Evolutionary conservation across 1,139 yeast species (phyloP), one percentile per base, ranked within the genome.

Genomic region (Suhomyces kunorum): DNA sequence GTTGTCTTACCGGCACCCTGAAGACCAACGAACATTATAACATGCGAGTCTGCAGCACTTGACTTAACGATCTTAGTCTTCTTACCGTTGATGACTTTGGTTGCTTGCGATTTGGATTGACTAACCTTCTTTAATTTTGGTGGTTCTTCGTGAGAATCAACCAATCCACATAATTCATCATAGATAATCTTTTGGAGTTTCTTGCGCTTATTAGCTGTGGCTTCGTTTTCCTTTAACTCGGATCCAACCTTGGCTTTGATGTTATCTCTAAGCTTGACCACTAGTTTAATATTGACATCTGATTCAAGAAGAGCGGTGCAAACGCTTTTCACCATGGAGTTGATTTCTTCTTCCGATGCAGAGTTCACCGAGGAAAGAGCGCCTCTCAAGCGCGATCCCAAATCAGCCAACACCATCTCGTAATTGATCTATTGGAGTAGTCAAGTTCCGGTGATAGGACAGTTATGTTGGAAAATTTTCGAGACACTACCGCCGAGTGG

Each of bases 1-100:
- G 98, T 92, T 19, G 98, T 92, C 63, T 92, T 92, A 77, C 98
- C 98, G 8, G 98, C 95, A 70, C 98, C 98, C 62, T 94, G 98
- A 47, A 92, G 74, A 57, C 98, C 98, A 42, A 92, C 98, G 75
- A 92, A 87, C 98, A 92, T 92, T 49, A 92, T 85, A 19, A 90
- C 87, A 48, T 72, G 74, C 30, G 71, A 62, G 26, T 59, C 59
- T 16, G 58, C 61, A 27, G 54, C 53, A 19, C 47, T 53, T 16
- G 52, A 50, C 24, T 43, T 45, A 19, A 41, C 43, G 4, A 61
- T 58, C 46, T 57, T 59, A 42, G 55, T 59, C 43, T 60, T 63
- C 33, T 64, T 64, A 23, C 72, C 69, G 19, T 58, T 56, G 18
- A 59, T 57, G 20, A 57, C 54, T 35, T 56, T 61, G 8, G 44